These are phyloP conservation scores for Alternaria solani DNA, from an alignment of 2,329 filamentous ascomycete species.

Conservation along the genomic window DNA sequence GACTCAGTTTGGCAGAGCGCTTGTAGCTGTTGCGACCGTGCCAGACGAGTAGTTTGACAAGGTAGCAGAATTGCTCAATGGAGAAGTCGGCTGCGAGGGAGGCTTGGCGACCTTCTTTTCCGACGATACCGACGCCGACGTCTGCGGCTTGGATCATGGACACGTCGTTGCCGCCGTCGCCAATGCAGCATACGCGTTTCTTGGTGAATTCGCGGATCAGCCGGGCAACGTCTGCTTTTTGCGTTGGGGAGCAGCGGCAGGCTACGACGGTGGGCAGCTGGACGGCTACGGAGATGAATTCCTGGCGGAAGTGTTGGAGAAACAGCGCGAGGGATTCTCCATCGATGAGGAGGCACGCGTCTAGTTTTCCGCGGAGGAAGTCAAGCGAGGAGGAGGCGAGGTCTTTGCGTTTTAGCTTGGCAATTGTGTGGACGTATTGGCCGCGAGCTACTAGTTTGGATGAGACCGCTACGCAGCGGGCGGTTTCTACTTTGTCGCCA, in stretches of 20 bases:
- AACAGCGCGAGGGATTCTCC: conserved; percentile 88
- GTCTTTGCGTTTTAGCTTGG: conserved; percentile 83
- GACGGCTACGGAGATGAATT: conserved; percentile 90
- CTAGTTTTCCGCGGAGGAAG: conserved; percentile 82
- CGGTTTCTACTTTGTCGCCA: conserved; percentile 97
- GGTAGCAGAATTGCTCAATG: conserved; percentile 92
- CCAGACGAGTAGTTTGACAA: conserved; percentile 98
- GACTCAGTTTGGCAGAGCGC: conserved; percentile 89
- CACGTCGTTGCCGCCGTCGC: conserved; percentile 97
- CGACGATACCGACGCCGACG: conserved; percentile 96
- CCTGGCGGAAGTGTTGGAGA: conserved; percentile 79
- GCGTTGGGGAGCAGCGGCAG: conserved; percentile 94
- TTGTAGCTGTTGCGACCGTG: conserved; percentile 98
- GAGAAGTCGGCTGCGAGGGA: conserved; percentile 95
- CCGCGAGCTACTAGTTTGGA: conserved; percentile 92
- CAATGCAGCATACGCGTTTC: conserved; percentile 96
- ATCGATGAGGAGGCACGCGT: conserved; percentile 91
- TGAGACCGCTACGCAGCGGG: conserved; percentile 92
- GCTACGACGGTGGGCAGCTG: conserved; percentile 90
- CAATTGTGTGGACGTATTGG: conserved; percentile 94
- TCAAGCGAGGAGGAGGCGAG: conserved; percentile 87
- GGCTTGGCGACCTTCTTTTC: conserved; percentile 95
- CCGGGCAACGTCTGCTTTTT: conserved; percentile 92
- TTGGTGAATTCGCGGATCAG: conserved; percentile 91
- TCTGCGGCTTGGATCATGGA: conserved; percentile 99